Evolutionary conservation across 192 early-diverging fungal genomes (phyloP).

Genomic region (Backusella tarrabulga): DNA sequence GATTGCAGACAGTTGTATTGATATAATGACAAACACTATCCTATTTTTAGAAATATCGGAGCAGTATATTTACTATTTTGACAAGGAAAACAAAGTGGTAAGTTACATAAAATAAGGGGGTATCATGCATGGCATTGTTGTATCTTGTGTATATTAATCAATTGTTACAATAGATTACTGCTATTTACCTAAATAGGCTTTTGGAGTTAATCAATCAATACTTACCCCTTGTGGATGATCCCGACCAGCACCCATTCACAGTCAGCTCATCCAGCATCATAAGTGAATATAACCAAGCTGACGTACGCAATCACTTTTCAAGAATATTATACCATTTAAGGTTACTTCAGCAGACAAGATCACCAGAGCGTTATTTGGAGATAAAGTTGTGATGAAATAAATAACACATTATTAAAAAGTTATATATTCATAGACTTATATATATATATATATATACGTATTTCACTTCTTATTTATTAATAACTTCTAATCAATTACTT

Average conservation of each 20-base stretch:
- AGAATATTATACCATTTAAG: background rate
- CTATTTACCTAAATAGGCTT: constrained; percentile 88
- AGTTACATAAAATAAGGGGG: constrained; percentile 6
- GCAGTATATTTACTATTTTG: constrained; percentile 92
- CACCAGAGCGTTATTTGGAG: background rate
- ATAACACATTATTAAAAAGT: background rate
- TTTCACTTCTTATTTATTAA: background rate
- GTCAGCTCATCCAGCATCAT: constrained; percentile 62
- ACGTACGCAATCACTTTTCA: background rate
- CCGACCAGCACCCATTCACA: constrained; percentile 59
- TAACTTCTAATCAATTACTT: background rate
- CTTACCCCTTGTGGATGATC: constrained; percentile 64
- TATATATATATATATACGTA: background rate
- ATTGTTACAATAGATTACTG: constrained; percentile 52
- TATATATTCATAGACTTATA: background rate
- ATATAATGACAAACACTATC: constrained; percentile 80
- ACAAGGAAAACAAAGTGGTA: constrained; percentile 78
- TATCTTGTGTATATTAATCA: background rate
- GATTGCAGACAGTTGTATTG: constrained; percentile 92
- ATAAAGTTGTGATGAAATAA: background rate
- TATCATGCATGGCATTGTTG: background rate
- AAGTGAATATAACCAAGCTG: constrained; percentile 15
- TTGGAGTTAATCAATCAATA: constrained; percentile 92
- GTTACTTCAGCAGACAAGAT: background rate
- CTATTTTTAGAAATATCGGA: constrained; percentile 96